Evolutionary conservation across 352 stramenopile genomes (phyloP).

Genomic region (Pythium myriotylum): DNA sequence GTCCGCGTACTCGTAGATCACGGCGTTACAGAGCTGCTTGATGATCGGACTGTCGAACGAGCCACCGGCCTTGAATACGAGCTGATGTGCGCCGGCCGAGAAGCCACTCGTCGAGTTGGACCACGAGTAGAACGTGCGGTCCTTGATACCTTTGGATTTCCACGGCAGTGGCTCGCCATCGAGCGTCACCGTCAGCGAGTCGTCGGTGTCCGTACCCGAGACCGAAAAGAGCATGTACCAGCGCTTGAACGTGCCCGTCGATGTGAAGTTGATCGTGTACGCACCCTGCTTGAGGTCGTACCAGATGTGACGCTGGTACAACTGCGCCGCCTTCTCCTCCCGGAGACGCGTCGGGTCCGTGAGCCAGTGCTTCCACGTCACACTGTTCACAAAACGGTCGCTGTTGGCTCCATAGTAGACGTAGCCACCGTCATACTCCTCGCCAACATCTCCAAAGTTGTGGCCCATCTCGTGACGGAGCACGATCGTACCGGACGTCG

Average conservation of each 20-base stretch:
- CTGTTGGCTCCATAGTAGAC: slow-evolving; percentile 47
- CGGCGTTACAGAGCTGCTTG: slow-evolving; percentile 41
- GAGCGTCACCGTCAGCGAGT: slow-evolving; percentile 32
- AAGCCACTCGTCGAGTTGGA: slow-evolving; percentile 25
- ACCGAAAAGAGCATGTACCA: slow-evolving; percentile 34
- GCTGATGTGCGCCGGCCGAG: slow-evolving; percentile 26
- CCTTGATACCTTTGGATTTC: slow-evolving; percentile 33
- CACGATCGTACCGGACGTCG: slow-evolving; percentile 34
- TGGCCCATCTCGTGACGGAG: slow-evolving; percentile 45
- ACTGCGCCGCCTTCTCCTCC: slow-evolving; percentile 32
- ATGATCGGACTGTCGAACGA: slow-evolving; percentile 30
- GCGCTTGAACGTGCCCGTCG: slow-evolving; percentile 35
- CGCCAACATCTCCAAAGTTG: slow-evolving; percentile 44
- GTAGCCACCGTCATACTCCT: slow-evolving; percentile 45
- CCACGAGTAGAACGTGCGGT: slow-evolving; percentile 38
- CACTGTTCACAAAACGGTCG: not conserved
- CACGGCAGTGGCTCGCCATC: slow-evolving; percentile 30
- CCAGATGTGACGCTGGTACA: slow-evolving; percentile 41
- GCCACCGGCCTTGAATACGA: slow-evolving; percentile 32
- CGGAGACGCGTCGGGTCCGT: slow-evolving; percentile 25
- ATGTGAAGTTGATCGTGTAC: slow-evolving; percentile 39
- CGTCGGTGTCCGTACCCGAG: slow-evolving; percentile 34
- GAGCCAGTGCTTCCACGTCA: slow-evolving; percentile 41
- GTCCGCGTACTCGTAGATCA: slow-evolving; percentile 39
- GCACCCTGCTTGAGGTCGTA: slow-evolving; percentile 35